Evolutionary conservation across 2,329 filamentous ascomycete genomes (phyloP).

Genomic region (Chaetothyriales sp.): DNA sequence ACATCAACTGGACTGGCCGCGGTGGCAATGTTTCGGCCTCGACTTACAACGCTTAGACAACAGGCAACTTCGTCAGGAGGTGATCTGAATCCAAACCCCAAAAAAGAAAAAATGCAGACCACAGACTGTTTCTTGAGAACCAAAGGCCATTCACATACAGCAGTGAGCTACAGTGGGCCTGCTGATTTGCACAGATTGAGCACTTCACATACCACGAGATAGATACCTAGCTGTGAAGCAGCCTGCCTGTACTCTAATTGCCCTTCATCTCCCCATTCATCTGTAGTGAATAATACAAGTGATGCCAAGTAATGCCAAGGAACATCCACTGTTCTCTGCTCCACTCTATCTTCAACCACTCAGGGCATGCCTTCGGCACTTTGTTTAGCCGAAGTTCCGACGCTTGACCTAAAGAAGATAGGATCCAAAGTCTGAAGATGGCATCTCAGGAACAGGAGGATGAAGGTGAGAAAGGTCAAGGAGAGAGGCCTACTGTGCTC

Average conservation of each 20-base stretch:
- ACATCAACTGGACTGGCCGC: constrained; percentile 99
- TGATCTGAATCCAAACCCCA: too few relatives aligned
- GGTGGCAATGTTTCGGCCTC: constrained; percentile 95
- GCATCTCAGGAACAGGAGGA: not conserved
- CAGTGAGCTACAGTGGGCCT: not conserved
- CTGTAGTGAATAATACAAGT: not conserved
- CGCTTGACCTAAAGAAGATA: not conserved
- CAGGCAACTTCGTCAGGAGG: not conserved
- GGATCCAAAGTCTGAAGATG: not conserved
- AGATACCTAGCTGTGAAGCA: not conserved
- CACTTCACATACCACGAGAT: not conserved
- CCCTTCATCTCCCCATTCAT: not conserved
- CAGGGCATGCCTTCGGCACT: not conserved
- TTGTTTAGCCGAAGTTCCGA: not conserved
- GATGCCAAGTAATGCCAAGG: not conserved
- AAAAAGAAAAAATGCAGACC: not conserved
- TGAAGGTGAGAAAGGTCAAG: not conserved
- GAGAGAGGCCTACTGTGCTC: not conserved
- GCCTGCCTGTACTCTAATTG: not conserved
- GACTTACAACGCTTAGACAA: constrained; percentile 79
- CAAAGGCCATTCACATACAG: not conserved
- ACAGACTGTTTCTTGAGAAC: not conserved
- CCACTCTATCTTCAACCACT: not conserved
- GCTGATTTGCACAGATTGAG: not conserved
- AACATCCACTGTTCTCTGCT: not conserved